phyloP scores from a whole-genome alignment of 169 alveolate species.

The Plasmodium vivax region DNA sequence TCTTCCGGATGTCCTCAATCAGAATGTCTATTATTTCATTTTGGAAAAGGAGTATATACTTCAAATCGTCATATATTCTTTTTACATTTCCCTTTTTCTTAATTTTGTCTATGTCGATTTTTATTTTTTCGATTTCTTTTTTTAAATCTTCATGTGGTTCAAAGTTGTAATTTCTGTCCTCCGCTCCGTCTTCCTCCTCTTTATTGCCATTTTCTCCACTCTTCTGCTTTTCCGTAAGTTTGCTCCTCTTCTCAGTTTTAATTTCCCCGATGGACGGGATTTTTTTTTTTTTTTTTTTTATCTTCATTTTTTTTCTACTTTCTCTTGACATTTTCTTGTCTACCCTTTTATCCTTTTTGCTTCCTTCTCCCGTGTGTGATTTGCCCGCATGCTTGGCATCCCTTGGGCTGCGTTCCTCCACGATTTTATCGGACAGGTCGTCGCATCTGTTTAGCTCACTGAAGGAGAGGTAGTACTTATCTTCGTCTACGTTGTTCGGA shows the following conservation, averaged over 20 bases:
- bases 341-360: neutral
- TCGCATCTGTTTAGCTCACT: constrained; percentile 48
- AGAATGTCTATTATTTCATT: constrained; percentile 54
- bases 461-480: constrained; percentile 51
- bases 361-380: neutral
- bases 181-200: neutral
- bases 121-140: constrained; percentile 61
- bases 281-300: constrained; percentile 29
- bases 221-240: neutral
- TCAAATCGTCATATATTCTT: constrained; percentile 70
- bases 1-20: constrained; percentile 60
- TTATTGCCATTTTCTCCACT: neutral
- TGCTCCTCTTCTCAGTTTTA: neutral
- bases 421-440: constrained; percentile 8
- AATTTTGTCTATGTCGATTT: constrained; percentile 48
- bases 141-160: constrained; percentile 69
- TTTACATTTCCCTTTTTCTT: constrained; percentile 58
- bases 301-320: neutral
- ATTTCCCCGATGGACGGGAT: neutral
- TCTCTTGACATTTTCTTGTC: constrained; percentile 7
- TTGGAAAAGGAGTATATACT: constrained; percentile 63
- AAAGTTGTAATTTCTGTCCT: constrained; percentile 34
- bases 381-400: neutral
- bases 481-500: constrained; percentile 29
- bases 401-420: neutral